Base-by-base conservation (phyloP, 331 rosid species). In the Rhamnella rubrinervis region DNA sequence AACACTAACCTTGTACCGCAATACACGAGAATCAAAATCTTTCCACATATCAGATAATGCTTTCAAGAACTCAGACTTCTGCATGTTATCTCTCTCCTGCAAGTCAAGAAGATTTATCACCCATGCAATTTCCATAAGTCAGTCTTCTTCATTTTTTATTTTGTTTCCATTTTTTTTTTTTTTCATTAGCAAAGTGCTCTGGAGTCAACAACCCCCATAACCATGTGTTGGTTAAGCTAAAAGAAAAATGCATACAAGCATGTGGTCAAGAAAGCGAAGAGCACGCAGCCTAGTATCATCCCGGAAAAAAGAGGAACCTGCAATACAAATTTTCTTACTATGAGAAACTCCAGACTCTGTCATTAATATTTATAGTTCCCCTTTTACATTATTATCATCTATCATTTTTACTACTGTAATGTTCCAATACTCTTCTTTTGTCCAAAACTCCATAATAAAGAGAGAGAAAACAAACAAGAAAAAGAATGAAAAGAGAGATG, bases 11-110 rank as follows among this genome's bases (percentile, higher is more conserved):
- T 95, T 95, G 85, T 87, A 95, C 63, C 96, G 95, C 85, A 95
- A 86, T 59, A 95, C 96, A 44, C 99, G 99, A 59, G 96, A 68
- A 73, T 89, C 99, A 79, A 95, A 95, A 89, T 95, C 99, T 80
- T 95, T 95, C 99, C 99, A 95, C 99, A 95, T 95, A 65, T 88
- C 97, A 15, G 93, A 87, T 71, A 95, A 79, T 62, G 99, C 97
- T 86, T 91, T 95, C 73, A 95, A 84, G 75, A 95, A 95, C 71
- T 95, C 97, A 20, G 99, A 84, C 78, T 95, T 95, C 86, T 95
- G 99, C 91, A 95, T 91, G 86, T 95, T 95, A 83, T 95, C 99
- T 83, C 99, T 89, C 85, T 83, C 99, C 99, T 95, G 84, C 79
- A 87, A 71, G 68, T 28, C 71, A 80, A 60, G 47, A 59, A 75